Base-by-base conservation (phyloP, 495 filamentous ascomycete genomes). In the Haplographium delicatum region DNA sequence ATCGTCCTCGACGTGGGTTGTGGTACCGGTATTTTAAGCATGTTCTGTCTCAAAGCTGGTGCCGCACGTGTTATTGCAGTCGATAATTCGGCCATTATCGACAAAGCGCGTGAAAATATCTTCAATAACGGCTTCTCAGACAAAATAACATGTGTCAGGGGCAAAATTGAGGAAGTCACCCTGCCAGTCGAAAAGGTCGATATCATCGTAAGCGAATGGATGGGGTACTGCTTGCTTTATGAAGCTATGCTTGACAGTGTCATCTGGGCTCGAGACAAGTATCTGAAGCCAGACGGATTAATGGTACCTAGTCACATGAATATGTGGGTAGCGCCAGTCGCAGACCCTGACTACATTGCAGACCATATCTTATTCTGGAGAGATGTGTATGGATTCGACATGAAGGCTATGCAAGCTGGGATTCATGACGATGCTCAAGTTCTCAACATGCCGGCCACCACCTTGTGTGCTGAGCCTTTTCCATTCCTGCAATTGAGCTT, bases 141-240 rank as follows among this genome's bases (percentile, higher is more conserved):
- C 65, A 83, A 83, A 70, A 91, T 99, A 66, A 95, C 90, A 16
- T 83, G 93, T 19, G 72, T 99, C 42, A 86, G 93, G 68, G 93
- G 94, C 39, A 90, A 90, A 72, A 91, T 99, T 81, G 93, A 99
- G 70, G 94, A 99, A 59, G 90, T 96, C 27, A 59, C 72, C 19
- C 82, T 99, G 20, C 93, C 94, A 19, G 91, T 91, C 57, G 73
- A 78, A 25, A 81, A 95, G 62, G 94, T 99, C 58, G 93, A 99
- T 67, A 91, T 99, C 62, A 99, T 99, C 70, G 88, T 99, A 53
- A 95, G 88, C 25, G 93, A 99, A 72, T 99, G 93, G 93, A 99
- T 99, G 93, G 93, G 93, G 38, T 99, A 99, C 73, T 95, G 93
- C 72, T 79, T 99, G 38, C 80, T 97, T 34, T 99, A 96, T 72